Base-by-base conservation (phyloP, 441 rosid species). In the Brassica balearica region DNA sequence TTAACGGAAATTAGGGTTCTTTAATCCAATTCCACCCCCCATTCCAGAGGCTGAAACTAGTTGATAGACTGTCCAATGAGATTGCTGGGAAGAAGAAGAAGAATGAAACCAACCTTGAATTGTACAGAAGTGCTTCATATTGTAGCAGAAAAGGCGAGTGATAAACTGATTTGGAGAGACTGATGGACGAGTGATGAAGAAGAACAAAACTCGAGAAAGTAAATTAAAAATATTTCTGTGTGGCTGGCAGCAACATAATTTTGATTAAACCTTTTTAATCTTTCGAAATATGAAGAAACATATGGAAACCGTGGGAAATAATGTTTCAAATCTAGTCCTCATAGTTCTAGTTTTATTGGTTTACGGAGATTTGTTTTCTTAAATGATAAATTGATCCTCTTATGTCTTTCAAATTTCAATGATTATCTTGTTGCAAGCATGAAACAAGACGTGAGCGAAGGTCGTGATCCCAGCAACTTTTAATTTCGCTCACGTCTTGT, bases 101-200 rank as follows among this genome's bases (percentile, higher is more conserved):
- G 68, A 43, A 29, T 25, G 34, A 76, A 69, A 29, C 41, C 8
- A 38, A 64, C 69, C 75, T 64, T 71, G 34, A 15, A 53, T 34
- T 12, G 36, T 64, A 41, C n/a, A 65, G 25, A 55, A 38, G 71
- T 71, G 71, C 5, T 65, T 74, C 77, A 53, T 32, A 19, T n/a
- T 73, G 63, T 25, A 8, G 51, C 14, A 68, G 51, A 32, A 32
- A 56, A 6, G 19, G 19, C 51, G 65, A 69, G 62, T 68, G 62
- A 14, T 8, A 15, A 64, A 32, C 17, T 22, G n/a, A 12, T 4
- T 46, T 68, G 22, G n/a, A 51, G 72, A 68, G 17, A 69, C 62
- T 29, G 48, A 65, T 55, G 60, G 60, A 15, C 7, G 8, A 14
- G 19, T 53, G 59, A 46, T 6, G 59, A 53, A 10, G 38, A 62